Evolutionary conservation across 2,329 filamentous ascomycete genomes (phyloP).

Genomic region (Fusarium sp.): DNA sequence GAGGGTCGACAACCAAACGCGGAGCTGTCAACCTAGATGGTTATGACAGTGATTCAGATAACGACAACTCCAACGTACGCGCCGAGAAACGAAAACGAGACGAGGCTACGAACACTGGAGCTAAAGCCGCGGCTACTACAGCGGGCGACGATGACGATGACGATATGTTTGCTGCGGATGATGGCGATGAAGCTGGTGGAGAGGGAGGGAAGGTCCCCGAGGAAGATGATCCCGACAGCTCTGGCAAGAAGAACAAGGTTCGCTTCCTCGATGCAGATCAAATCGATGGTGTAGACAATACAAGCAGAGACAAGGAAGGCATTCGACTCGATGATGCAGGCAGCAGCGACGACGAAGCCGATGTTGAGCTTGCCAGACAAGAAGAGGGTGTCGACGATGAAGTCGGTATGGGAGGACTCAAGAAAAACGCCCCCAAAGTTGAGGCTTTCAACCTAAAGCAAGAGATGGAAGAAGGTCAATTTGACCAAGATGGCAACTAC

Average conservation of each 20-base stretch:
- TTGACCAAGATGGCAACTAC: constrained; percentile 92
- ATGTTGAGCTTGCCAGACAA: constrained; percentile 75
- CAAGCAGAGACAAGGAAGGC: constrained; percentile 79
- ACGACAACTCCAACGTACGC: constrained; percentile 86
- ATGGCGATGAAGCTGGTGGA: constrained; percentile 66
- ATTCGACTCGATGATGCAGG: constrained; percentile 70
- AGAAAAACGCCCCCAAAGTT: constrained; percentile 91
- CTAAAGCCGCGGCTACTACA: constrained; percentile 61
- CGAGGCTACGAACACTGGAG: constrained; percentile 56
- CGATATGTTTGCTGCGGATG: constrained; percentile 82
- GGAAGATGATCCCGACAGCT: constrained; percentile 50
- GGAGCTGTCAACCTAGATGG: constrained; percentile 97
- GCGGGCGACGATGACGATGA: constrained; percentile 67
- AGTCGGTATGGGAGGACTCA: constrained; percentile 88
- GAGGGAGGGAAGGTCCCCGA: constrained; percentile 50
- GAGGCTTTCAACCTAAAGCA: constrained; percentile 95
- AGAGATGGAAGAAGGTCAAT: constrained; percentile 92
- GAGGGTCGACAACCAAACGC: constrained; percentile 83
- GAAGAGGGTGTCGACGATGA: constrained; percentile 88
- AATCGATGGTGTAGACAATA: constrained; percentile 83
- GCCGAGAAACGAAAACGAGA: constrained; percentile 71
- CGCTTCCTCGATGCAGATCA: constrained; percentile 67
- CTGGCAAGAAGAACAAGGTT: constrained; percentile 73
- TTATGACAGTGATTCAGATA: constrained; percentile 93
- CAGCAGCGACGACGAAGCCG: constrained; percentile 72